Evolutionary conservation across 1,284 basidiomycete genomes (phyloP).

Genomic region (Xerocomus nothofagi): DNA sequence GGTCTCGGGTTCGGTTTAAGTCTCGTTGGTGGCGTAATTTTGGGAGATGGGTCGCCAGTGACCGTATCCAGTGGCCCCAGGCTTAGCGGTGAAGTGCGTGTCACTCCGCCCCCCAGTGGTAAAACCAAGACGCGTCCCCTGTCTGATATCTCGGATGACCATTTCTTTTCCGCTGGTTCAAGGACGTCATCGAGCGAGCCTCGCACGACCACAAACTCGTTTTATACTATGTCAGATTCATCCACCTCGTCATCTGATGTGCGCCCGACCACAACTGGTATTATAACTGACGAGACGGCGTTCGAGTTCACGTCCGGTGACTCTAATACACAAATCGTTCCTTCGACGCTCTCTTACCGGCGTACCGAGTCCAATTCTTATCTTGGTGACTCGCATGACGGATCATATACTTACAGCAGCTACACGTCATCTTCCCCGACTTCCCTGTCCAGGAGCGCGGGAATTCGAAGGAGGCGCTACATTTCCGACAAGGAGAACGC

Average conservation of each 20-base stretch:
- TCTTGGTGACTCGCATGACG: conserved; percentile 57
- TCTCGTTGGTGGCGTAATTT: conserved; percentile 38
- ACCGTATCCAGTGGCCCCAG: conserved; percentile 52
- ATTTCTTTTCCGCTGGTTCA: conserved; percentile 55
- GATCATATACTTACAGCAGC: conserved; percentile 33
- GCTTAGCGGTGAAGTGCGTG: conserved; percentile 50
- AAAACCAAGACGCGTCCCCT: conserved; percentile 40
- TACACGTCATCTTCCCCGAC: conserved; percentile 37
- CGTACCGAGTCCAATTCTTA: conserved; percentile 55
- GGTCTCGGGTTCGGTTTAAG: conserved; percentile 48
- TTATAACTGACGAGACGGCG: conserved; percentile 39
- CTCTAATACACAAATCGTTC: conserved; percentile 46
- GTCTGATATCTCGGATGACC: conserved; percentile 54
- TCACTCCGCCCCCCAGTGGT: conserved; percentile 62
- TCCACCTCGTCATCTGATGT: conserved; percentile 30
- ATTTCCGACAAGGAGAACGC: conserved; percentile 60
- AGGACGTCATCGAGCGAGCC: conserved; percentile 35
- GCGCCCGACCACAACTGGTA: conserved; percentile 34
- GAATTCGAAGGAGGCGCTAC: conserved; percentile 53
- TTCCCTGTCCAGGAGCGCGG: conserved; percentile 55
- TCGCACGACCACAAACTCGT: conserved; percentile 39
- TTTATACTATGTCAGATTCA: conserved; percentile 31
- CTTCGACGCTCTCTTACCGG: conserved; percentile 57
- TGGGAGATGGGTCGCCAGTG: conserved; percentile 49
- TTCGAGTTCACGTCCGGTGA: conserved; percentile 40